Base-by-base conservation (phyloP, 2,329 filamentous ascomycete species). In the Calonectria pseudoreteaudii region DNA sequence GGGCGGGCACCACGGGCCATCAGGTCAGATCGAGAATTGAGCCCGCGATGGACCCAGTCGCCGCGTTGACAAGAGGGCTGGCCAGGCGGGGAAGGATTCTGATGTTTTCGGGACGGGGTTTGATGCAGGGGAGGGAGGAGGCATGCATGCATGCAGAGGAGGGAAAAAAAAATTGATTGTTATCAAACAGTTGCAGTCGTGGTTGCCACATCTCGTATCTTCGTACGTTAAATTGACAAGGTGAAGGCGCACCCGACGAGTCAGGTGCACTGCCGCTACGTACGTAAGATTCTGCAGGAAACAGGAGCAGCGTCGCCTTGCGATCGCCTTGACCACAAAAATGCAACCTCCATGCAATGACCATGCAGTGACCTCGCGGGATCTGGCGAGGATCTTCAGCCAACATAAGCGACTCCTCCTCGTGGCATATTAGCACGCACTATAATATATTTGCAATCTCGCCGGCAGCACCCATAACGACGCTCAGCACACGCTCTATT, bases 91-190 rank as follows among this genome's bases (percentile, higher is more conserved):
- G 56, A 62, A 62, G 56, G 56, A 62, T 62, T 62, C n/a, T 62
- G 56, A 7, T 62, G 56, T 58, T 36, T 58, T 36, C 34, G 31
- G 53, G 31, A 30, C 18, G 16, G 56, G 14, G 20, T 38, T 80
- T 76, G 77, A 80, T 74, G 79, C 78, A 80, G 77, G 78, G 78
- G 78, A 71, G 49, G 71, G 69, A 7, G n/a, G 30, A 31, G 41
- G 26, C 34, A 44, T 28, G 34, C 60, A 38, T 72, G 68, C 41
- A 66, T 23, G 30, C 10, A 4, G n/a, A 13, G 8, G 23, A 16
- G 13, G 14, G 16, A 38, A 62, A 60, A 41, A 60, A 38, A 38
- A 34, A 18, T 56, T 41, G 34, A 26, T 28, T 28, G 56, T 41
- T 38, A 56, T 62, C 56, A 62, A 41, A 62, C 56, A 28, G 56